Evolutionary conservation across 768 basidiomycete genomes (phyloP), one percentile per base, ranked within the genome.

Genomic region (Pleurotus ostreatus): DNA sequence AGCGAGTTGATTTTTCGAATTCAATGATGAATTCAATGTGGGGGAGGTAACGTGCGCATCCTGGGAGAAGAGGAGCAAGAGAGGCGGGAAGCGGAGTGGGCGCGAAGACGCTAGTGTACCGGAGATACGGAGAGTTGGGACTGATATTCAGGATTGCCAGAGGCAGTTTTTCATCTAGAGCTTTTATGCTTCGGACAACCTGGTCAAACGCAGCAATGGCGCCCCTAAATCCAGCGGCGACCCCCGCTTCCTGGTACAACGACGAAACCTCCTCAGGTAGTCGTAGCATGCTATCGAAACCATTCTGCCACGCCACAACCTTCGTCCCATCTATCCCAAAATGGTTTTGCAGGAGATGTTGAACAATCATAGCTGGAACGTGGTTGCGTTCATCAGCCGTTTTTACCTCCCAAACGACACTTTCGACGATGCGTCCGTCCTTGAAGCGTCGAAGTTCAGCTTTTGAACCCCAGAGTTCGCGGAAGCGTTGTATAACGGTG

Each of bases 401-500:
- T 58, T 82, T 80, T 6, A 92, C 83, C 16, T 97, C 89, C 97
- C 97, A 99, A 2, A 98, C 94, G n/a, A 98, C 93, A 61, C 89
- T 92, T 69, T 98, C 94, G 4, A 81, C 66, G 59, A 98, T 98
- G 15, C 88, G 81, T 1, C 96, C 96, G 63, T 99, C 95, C 69
- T 98, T 95, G 78, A 99, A 99, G 39, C 95, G 82, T 5, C 97
- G 81, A 15, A 98, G 75, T 65, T 98, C 96, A 0, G 94, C 86
- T 68, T 94, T 96, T 39, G 82, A 74, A 0, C 95, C 96, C 97
- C 97, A 99, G 61, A 98, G 75, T 4, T 83, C 79, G 20, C 87
- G 83, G 78, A 97, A 99, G 2, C 74, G 76, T 45, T 79, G 71
- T 0, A 79, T 75, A 4, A 70, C 76, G 8, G 73, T 67, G 20